Evolutionary conservation across 2,329 filamentous ascomycete genomes (phyloP), one percentile per base, ranked within the genome.

Genomic region (Colletotrichum abscissum): DNA sequence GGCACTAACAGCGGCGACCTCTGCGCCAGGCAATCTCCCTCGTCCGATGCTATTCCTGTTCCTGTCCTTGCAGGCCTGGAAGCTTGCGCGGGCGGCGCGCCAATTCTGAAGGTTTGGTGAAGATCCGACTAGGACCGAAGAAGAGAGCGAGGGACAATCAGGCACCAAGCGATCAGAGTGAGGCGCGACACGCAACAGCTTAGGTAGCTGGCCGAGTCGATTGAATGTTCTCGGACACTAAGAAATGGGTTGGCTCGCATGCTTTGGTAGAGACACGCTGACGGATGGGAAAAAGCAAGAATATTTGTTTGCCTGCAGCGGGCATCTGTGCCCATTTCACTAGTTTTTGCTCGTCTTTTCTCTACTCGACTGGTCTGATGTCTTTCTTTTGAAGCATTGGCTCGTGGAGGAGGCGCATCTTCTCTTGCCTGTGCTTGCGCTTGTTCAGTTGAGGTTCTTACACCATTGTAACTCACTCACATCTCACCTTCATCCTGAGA

Each of bases 21-120:
- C 54, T 11, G 56, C 30, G 52, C 49, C 52, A 67, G 22, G 63
- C 55, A 69, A 72, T 72, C 42, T 64, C 59, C 59, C 28, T 6
- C 12, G 62, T 22, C 19, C 11, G 56, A 24, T 54, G 58, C 52
- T 64, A 64, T 64, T 69, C 65, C 69, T 72, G 70, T 72, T 69
- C 38, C 66, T 64, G 70, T 30, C 7, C 12, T 19, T 19, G 4
- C 66, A 24, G 66, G 46, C 1, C 7, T 19, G 26, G 4, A 19
- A 16, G 22, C 38, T 12, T 49, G 16, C 42, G 42, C 42, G 19
- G 42, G 42, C 42, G 42, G 42, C 42, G 19, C 42, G 42, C 42
- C 42, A 49, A 11, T 49, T 49, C 42, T 49, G 16, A 22, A 49
- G 42, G 19, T 49, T n/a, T 49, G 42, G 19, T n/a, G 42, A 49